Evolutionary conservation across 1,284 basidiomycete genomes (phyloP).

Genomic region (Sporisorium scitamineum): DNA sequence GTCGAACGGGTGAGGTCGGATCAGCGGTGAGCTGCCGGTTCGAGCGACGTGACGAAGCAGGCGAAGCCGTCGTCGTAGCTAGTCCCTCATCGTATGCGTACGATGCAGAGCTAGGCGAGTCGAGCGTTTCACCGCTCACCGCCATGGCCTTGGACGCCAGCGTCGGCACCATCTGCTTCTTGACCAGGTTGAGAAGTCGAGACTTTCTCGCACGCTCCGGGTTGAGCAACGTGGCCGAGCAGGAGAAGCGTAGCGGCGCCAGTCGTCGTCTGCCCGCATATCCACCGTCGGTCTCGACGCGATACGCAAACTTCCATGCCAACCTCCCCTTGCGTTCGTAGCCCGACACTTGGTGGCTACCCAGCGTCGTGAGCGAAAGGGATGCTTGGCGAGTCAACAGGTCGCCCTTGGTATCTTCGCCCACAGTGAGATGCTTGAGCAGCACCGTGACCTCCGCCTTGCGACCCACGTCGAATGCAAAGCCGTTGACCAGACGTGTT

Average conservation of each 20-base stretch:
- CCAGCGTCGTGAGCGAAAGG: conserved; percentile 42
- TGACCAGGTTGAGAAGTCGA: conserved; percentile 53
- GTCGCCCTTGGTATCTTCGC: conserved; percentile 57
- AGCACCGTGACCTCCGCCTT: conserved; percentile 24
- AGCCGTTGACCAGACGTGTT: background rate
- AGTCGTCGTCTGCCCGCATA: conserved; percentile 14
- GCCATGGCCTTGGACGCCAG: conserved; percentile 41
- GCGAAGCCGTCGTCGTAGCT: conserved; percentile 15
- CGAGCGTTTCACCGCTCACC: background rate
- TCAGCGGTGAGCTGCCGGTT: conserved; percentile 8
- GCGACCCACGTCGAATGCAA: conserved; percentile 11
- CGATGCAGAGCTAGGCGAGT: conserved; percentile 13
- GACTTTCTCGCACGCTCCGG: conserved; percentile 56
- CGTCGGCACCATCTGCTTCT: conserved; percentile 55
- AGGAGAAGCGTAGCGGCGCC: conserved; percentile 51
- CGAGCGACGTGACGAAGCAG: conserved; percentile 24
- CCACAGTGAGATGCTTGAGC: conserved; percentile 57
- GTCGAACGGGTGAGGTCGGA: conserved; percentile 16
- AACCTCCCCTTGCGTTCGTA: conserved; percentile 56
- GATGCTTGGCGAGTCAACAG: conserved; percentile 58
- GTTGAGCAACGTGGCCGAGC: conserved; percentile 59
- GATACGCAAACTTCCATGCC: conserved; percentile 59
- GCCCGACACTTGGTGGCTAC: conserved; percentile 55
- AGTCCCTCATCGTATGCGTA: conserved; percentile 6
- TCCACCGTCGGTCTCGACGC: conserved; percentile 28